Conservation (phyloP, 345 rosid genomes). For the Erysimum cheiranthoides region DNA sequence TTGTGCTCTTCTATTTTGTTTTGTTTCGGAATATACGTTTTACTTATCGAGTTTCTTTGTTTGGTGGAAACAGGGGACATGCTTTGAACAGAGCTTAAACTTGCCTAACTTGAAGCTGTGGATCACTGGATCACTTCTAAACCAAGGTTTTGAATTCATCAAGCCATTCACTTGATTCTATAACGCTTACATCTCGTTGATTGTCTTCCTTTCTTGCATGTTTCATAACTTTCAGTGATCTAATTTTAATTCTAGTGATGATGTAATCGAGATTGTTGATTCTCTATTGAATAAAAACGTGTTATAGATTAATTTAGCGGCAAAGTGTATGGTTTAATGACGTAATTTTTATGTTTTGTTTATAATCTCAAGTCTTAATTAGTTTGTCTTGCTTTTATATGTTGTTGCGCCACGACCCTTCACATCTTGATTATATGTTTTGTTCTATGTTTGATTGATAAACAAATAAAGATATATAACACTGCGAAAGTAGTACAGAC, state of each 20-base stretch:
- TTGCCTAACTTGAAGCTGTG: constrained; percentile 70
- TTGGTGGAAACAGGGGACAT: constrained; percentile 53
- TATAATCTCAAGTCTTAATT: constrained; percentile 5
- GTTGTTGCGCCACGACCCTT: neutral
- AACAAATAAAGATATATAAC: neutral
- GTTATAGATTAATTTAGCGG: neutral
- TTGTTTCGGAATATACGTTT: neutral
- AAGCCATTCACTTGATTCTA: constrained; percentile 37
- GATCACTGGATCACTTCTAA: constrained; percentile 74
- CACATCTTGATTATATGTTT: neutral
- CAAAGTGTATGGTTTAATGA: constrained; percentile 7
- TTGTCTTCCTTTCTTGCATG: constrained; percentile 18
- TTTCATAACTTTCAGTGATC: constrained; percentile 17
- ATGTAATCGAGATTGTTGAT: constrained; percentile 30
- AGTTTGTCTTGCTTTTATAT: neutral
- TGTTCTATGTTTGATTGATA: neutral
- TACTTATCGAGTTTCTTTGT: neutral
- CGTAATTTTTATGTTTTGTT: neutral
- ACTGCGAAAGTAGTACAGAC: neutral
- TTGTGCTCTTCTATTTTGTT: neutral
- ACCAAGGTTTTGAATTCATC: constrained; percentile 76
- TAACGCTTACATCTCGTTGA: neutral
- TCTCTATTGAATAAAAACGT: constrained; percentile 18
- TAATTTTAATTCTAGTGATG: constrained; percentile 18
- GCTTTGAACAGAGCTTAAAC: constrained; percentile 55